phyloP scores from a whole-genome alignment of 805 yeast species.

The Saccharomycopsis guyanensis region DNA sequence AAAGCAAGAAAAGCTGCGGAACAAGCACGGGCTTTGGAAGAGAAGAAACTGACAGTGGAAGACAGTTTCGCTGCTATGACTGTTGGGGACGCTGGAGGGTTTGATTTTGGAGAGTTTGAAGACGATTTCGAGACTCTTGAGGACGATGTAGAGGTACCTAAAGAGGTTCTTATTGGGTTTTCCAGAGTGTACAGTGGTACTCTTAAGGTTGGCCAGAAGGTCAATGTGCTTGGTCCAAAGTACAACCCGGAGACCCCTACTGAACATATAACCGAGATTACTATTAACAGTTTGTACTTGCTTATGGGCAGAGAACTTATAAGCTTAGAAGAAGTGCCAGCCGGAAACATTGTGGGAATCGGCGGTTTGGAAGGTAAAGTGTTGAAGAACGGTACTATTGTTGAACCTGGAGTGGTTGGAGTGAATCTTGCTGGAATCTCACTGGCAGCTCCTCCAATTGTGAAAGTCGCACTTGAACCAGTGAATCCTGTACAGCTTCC shows the following conservation, averaged over 20 bases:
- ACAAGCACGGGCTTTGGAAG: conserved; percentile 28
- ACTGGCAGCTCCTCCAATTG: conserved; percentile 78
- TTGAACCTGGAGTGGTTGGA: conserved; percentile 50
- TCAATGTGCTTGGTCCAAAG: conserved; percentile 79
- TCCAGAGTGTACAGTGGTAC: conserved; percentile 87
- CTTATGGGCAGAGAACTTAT: conserved; percentile 91
- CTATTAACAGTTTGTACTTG: conserved; percentile 62
- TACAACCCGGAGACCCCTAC: conserved; percentile 59
- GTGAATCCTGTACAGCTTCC: conserved; percentile 75
- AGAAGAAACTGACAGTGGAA: conserved; percentile 24
- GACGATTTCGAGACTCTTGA: conserved; percentile 38
- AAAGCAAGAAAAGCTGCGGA: conserved; percentile 53
- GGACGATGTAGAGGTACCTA: conserved; percentile 25
- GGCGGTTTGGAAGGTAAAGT: conserved; percentile 82
- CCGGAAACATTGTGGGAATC: conserved; percentile 92
- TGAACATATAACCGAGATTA: conserved; percentile 49
- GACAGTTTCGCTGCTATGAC: conserved; percentile 5
- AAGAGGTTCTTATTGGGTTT: conserved; percentile 77
- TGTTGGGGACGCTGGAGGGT: conserved; percentile 10
- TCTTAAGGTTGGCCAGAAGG: conserved; percentile 61
- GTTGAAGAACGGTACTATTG: conserved; percentile 79
- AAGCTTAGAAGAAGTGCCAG: conserved; percentile 72
- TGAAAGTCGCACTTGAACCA: conserved; percentile 94
- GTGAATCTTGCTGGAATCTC: conserved; percentile 74
- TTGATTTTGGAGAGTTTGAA: conserved; percentile 31